Percentiles rank a stretch among this genome's conserved stretches.
phyloP scores from a whole-genome alignment of 371 early-diverging fungal species.

The Mucor circinelloides region DNA sequence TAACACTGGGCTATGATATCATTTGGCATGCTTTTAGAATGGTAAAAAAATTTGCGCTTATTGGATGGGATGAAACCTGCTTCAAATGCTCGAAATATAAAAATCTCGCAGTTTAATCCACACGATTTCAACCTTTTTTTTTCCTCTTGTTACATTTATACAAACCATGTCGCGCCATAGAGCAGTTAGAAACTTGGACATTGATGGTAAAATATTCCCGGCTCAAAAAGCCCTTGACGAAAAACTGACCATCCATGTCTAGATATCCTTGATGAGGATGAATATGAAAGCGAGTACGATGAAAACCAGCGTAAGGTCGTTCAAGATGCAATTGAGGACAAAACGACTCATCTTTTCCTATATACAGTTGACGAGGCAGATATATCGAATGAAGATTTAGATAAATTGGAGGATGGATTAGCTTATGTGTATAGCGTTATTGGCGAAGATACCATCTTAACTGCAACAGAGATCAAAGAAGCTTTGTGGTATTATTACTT shows the following conservation, averaged over 20 bases:
- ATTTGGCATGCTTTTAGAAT: neutral
- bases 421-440: slow-evolving; percentile 54
- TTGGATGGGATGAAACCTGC: neutral
- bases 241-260: neutral
- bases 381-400: slow-evolving; percentile 49
- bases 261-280: slow-evolving; percentile 69
- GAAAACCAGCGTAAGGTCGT: slow-evolving; percentile 38
- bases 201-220: slow-evolving; percentile 55
- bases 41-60: neutral
- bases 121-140: neutral
- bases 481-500: slow-evolving; percentile 70
- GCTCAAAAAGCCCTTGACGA: neutral
- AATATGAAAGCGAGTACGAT: slow-evolving; percentile 60
- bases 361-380: slow-evolving; percentile 39
- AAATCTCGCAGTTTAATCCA: slow-evolving; percentile 3
- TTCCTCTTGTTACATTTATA: neutral
- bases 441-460: slow-evolving; percentile 49
- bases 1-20: neutral
- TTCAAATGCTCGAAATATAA: neutral
- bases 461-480: slow-evolving; percentile 64
- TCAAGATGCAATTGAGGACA: neutral
- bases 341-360: neutral
- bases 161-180: slow-evolving; percentile 77
- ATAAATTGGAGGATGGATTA: slow-evolving; percentile 55
- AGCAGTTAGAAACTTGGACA: slow-evolving; percentile 68